phyloP scores from a whole-genome alignment of 768 basidiomycete genomes.

The Rhizopogon vinicolor region DNA sequence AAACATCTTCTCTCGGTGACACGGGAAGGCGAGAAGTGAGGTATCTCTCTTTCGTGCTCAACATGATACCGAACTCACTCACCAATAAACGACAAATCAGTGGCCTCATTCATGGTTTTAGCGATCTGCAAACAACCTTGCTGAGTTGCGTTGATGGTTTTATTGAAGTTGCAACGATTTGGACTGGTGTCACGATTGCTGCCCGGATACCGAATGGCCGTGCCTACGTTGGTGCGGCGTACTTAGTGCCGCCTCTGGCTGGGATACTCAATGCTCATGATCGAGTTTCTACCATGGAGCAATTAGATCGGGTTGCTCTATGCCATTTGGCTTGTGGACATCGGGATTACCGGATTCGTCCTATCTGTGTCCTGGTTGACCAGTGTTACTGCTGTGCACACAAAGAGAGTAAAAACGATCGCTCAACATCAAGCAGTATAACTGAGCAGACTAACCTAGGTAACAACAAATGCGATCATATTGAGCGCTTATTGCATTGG shows the following conservation, averaged over 20 bases:
- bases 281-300: constrained; percentile 61
- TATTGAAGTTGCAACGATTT: constrained; percentile 68
- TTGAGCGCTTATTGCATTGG: constrained; percentile 65
- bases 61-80: constrained; percentile 64
- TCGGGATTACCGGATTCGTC: constrained; percentile 56
- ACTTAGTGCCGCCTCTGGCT: constrained; percentile 60
- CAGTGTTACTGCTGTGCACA: constrained; percentile 65
- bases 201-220: constrained; percentile 50
- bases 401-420: constrained; percentile 53
- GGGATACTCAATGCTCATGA: constrained; percentile 57
- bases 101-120: constrained; percentile 65
- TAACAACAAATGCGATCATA: constrained; percentile 60
- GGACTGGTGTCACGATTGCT: constrained; percentile 55
- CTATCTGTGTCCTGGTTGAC: constrained; percentile 62
- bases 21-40: too few species aligned
- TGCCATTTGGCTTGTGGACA: constrained; percentile 31
- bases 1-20: too few species aligned
- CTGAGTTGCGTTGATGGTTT: constrained; percentile 63
- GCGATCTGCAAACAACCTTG: constrained; percentile 59
- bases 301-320: constrained; percentile 65
- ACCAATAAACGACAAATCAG: constrained; percentile 65
- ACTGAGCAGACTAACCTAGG: constrained; percentile 6
- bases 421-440: not conserved
- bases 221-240: constrained; percentile 57
- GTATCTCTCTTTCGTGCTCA: constrained; percentile 54